These are phyloP conservation scores for Aspergillus conjunctus DNA, from an alignment of 495 filamentous ascomycete species.

Conservation along the genomic window DNA sequence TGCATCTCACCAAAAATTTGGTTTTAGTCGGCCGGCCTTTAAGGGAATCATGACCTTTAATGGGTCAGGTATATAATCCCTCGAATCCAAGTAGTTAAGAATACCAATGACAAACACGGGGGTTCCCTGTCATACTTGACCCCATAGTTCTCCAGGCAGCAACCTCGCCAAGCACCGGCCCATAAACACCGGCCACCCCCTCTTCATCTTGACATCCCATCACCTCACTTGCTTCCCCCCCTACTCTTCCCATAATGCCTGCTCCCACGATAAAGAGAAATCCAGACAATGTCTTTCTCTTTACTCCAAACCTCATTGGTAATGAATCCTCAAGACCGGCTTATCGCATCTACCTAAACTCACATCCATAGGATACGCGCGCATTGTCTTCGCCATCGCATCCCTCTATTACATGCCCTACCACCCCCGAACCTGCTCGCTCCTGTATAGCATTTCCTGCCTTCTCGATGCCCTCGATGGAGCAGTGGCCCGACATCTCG, in stretches of 20 bases:
- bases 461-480: constrained; percentile 93
- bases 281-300: constrained; percentile 87
- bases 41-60: too few species aligned
- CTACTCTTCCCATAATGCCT: neutral
- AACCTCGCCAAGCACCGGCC: too few species aligned
- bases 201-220: too few species aligned
- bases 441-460: constrained; percentile 90
- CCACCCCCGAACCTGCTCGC: constrained; percentile 87
- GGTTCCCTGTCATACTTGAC: too few species aligned
- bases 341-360: neutral
- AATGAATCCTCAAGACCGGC: constrained; percentile 33
- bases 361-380: constrained; percentile 68
- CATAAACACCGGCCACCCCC: too few species aligned
- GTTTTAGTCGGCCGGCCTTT: too few species aligned
- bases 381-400: constrained; percentile 83
- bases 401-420: constrained; percentile 98
- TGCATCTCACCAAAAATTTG: too few species aligned
- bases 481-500: constrained; percentile 78
- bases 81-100: too few species aligned
- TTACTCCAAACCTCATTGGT: constrained; percentile 93
- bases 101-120: too few species aligned
- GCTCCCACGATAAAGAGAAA: neutral
- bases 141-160: too few species aligned
- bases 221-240: too few species aligned
- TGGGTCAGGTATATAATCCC: too few species aligned